Base-by-base conservation (phyloP, 2,329 filamentous ascomycete species). In the Fusarium nurragi region DNA sequence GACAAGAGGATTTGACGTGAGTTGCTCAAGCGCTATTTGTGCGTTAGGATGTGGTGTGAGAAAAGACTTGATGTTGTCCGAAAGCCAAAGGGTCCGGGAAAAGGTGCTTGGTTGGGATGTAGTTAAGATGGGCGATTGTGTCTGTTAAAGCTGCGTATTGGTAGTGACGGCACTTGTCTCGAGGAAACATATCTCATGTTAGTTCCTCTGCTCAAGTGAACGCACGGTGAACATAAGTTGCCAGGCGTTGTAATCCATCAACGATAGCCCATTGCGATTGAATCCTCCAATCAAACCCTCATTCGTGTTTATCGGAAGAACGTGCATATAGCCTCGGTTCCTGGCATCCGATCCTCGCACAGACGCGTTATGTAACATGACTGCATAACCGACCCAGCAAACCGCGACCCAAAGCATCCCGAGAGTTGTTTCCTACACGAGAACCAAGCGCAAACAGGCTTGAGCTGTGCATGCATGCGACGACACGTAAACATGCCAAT, bases 11-110 rank as follows among this genome's bases (percentile, higher is more conserved):
- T 22, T 16, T 22, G 34, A 5, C 23, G 8, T 21, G 19, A 58
- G 51, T 40, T 37, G n/a, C 18, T 19, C 45, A 46, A 63, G 36
- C 52, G 52, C 32, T 63, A 43, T 37, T 62, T 51, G 57, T 40
- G 30, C 13, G n/a, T 43, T 26, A 23, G 2, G 5, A 49, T 54
- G 48, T 36, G 21, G 36, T 14, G 36, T 14, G 12, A 36, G 38
- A 44, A 38, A 4, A 30, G 19, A 13, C 4, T 36, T 30, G 45
- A 25, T 28, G 36, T 6, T 46, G 43, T 43, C 19, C 11, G 25
- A 62, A 37, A 25, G 7, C 6, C 2, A 14, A 10, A 28, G 22
- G 28, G 19, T 16, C 36, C 25, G 41, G 2, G 16, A 9, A 4
- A 16, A 30, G 13, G 12, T 12, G 14, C 26, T 14, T 14, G 7